Evolutionary conservation across 2,329 filamentous ascomycete genomes (phyloP), one percentile per base, ranked within the genome.

Genomic region (Fusarium staphyleae): DNA sequence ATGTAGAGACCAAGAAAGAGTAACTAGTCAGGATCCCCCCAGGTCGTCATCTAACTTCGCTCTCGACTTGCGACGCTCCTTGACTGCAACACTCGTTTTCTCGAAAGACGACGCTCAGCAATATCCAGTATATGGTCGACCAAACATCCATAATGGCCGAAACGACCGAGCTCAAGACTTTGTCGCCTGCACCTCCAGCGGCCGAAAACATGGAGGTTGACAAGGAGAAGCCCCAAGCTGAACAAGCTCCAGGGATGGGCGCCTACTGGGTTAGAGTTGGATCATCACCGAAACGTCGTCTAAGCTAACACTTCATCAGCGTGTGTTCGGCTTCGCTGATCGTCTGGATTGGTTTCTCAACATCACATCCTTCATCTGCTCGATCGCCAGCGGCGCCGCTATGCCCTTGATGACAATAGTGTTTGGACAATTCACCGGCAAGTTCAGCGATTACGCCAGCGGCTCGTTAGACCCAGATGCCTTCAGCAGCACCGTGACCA

Each of bases 321-420:
- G 57, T 13, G 57, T 55, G n/a, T 60, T 60, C 5, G 35, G 40
- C 13, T 60, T 56, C n/a, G 57, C 56, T 15, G 57, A 60, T n/a
- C 52, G 51, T 10, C 42, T 56, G n/a, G 57, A 60, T 10, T 56
- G 51, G 51, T 16, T 43, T 9, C 47, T 60, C 11, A 60, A 60
- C 19, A 11, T 52, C 24, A 60, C 26, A 12, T 44, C 41, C 3
- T 32, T 60, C 4, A 24, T 56, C 19, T 56, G 45, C 15, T 59
- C 57, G 2, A 56, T 60, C 3, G 57, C 42, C 3, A 36, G 41
- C 5, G 58, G 58, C 32, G 53, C 49, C 16, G 18, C 48, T 9
- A 44, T 62, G 5, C 58, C 58, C 1, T 16, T 62, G 2, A 62
- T 62, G 58, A 52, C 58, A 1, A 41, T 62, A 13, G 33, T 62